Evolutionary conservation across 768 basidiomycete species (phyloP).

Genomic region (Pilatotrama ljubarskyi): DNA sequence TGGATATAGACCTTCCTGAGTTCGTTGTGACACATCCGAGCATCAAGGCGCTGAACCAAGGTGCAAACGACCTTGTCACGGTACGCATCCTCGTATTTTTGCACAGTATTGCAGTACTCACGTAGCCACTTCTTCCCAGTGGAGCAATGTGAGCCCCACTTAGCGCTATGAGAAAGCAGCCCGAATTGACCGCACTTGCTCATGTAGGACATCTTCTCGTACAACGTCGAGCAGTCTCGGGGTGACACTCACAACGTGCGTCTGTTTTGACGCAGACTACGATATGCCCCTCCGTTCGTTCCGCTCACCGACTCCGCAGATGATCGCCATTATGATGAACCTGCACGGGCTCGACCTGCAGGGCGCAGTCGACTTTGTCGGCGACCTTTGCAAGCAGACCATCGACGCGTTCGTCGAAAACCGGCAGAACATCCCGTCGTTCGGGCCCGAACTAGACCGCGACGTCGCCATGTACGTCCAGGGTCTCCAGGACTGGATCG

Average conservation of each 20-base stretch:
- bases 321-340: constrained; percentile 69
- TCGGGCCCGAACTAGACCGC: constrained; percentile 58
- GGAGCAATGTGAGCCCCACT: constrained; percentile 19
- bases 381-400: constrained; percentile 56
- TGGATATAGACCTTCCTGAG: constrained; percentile 73
- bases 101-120: constrained; percentile 7
- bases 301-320: constrained; percentile 25
- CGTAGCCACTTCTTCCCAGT: constrained; percentile 4
- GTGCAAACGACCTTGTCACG: constrained; percentile 72
- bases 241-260: constrained; percentile 69
- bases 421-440: constrained; percentile 51
- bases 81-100: not conserved
- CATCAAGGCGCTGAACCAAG: constrained; percentile 63
- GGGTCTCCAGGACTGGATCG: constrained; percentile 69
- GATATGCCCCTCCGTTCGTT: too few relatives aligned
- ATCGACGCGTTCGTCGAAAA: constrained; percentile 54
- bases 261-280: not conserved
- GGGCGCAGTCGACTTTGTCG: constrained; percentile 63
- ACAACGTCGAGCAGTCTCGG: constrained; percentile 79
- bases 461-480: constrained; percentile 59
- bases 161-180: not conserved
- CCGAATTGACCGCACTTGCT: not conserved
- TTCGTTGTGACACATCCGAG: constrained; percentile 74
- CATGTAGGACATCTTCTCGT: constrained; percentile 75
- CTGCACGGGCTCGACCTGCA: constrained; percentile 59